Conservation (phyloP, 129 eudicot species). For the Saposhnikovia divaricata region DNA sequence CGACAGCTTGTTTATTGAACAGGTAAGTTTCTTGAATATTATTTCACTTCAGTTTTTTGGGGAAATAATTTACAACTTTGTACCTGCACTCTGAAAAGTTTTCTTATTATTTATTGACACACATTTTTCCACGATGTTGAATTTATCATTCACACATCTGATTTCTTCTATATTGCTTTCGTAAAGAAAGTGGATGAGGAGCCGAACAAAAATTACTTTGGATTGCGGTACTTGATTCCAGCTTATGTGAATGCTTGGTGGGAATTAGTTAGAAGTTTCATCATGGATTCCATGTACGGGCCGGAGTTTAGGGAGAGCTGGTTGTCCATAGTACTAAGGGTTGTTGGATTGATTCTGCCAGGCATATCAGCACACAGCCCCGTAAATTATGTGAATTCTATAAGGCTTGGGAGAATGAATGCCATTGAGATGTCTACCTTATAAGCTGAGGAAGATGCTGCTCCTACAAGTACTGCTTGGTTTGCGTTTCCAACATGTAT, state of each 20-base stretch:
- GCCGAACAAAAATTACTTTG: slow-evolving; percentile 73
- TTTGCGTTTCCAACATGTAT: background rate
- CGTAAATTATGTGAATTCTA: slow-evolving; percentile 63
- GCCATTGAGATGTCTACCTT: slow-evolving; percentile 19
- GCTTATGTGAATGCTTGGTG: slow-evolving; percentile 66
- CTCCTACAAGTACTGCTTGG: background rate
- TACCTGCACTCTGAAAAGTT: too few relatives aligned
- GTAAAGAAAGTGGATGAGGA: slow-evolving; percentile 70
- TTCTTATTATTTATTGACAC: background rate
- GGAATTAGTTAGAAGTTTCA: slow-evolving; percentile 71
- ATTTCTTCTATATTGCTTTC: slow-evolving; percentile 1
- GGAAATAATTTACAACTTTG: too few relatives aligned
- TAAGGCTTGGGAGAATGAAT: slow-evolving; percentile 56
- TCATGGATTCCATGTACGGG: slow-evolving; percentile 46
- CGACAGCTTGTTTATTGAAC: slow-evolving; percentile 49
- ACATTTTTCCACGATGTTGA: background rate
- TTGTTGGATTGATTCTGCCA: slow-evolving; percentile 60
- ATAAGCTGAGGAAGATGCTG: background rate
- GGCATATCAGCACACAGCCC: slow-evolving; percentile 91
- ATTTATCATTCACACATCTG: background rate
- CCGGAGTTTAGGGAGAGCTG: slow-evolving; percentile 61
- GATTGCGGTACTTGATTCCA: slow-evolving; percentile 51
- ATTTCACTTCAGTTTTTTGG: background rate
- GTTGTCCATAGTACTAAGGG: slow-evolving; percentile 50
- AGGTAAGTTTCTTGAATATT: slow-evolving; percentile 33